Evolutionary conservation across 2,329 filamentous ascomycete genomes (phyloP), one percentile per base, ranked within the genome.

Genomic region (Intubia oerlemansii): DNA sequence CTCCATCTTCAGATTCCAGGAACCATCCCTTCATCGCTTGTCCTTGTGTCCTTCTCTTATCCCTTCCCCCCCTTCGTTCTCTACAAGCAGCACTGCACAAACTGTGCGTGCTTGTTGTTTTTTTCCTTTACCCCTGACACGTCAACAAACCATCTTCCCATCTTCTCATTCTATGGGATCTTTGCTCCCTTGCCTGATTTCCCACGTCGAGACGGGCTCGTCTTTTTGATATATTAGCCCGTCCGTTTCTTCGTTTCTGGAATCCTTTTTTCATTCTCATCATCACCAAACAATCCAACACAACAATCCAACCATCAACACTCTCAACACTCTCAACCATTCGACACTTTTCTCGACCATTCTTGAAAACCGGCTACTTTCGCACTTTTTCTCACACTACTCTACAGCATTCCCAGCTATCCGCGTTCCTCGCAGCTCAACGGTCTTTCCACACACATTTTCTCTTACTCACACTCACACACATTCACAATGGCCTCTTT

Each of bases 1-100:
- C n/a, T n/a, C n/a, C n/a, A n/a, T n/a, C n/a, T n/a, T n/a, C n/a
- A n/a, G n/a, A n/a, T n/a, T n/a, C n/a, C n/a, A n/a, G n/a, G n/a
- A n/a, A n/a, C n/a, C n/a, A n/a, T n/a, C n/a, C n/a, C 24, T 21
- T n/a, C 18, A 17, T 34, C 30, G 14, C 29, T 30, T 30, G 28
- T 22, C 28, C 28, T 30, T n/a, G 25, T 28, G 23, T 30, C 28
- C 10, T 24, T 24, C 28, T 25, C 24, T 20, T 24, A 33, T 30
- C 32, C 32, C 32, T 31, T 22, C 25, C 29, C 17, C 25, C 29
- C 32, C 31, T 30, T 28, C 25, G 17, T n/a, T n/a, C n/a, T n/a
- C n/a, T n/a, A n/a, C n/a, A n/a, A n/a, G n/a, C n/a, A n/a, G n/a
- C n/a, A n/a, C n/a, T n/a, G n/a, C n/a, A n/a, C n/a, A n/a, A n/a